Evolutionary conservation across 225 moss, liverwort and hornwort genomes (phyloP).

Genomic region (Antitrichia curtipendula): DNA sequence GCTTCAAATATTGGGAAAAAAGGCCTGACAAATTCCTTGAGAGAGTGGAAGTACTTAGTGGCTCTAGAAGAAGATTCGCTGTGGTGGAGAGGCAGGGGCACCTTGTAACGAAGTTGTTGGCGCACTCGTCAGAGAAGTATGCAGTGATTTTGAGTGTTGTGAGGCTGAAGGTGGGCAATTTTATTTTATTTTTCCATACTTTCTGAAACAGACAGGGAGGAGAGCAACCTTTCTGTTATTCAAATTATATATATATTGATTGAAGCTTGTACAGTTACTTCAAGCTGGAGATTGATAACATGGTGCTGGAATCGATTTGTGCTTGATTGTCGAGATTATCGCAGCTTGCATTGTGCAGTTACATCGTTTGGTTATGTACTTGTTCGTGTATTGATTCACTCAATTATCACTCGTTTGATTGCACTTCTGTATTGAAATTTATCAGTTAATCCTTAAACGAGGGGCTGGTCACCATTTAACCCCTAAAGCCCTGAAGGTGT

Average conservation of each 20-base stretch:
- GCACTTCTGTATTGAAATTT: neutral
- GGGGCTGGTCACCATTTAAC: too few relatives aligned
- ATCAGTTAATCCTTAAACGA: too few relatives aligned
- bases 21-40: neutral
- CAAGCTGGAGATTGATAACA: neutral
- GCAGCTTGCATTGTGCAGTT: neutral
- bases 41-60: neutral
- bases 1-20: neutral
- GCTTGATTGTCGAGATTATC: neutral
- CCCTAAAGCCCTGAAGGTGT: too few relatives aligned
- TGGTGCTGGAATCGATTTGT: neutral
- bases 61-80: neutral
- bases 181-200: neutral
- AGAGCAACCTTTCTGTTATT: neutral
- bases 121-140: neutral
- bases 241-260: neutral
- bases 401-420: neutral
- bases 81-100: neutral
- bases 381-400: neutral
- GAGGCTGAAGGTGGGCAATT: neutral
- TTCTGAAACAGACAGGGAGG: neutral
- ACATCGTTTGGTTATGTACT: neutral
- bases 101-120: neutral
- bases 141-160: neutral
- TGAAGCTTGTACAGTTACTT: slow-evolving; percentile 2